A percentile compares a stretch with the other conserved stretches of the same genome.
These are phyloP conservation scores for Phaseolus coccineus DNA, from an alignment of 331 rosid genomes.

Conservation along the genomic window DNA sequence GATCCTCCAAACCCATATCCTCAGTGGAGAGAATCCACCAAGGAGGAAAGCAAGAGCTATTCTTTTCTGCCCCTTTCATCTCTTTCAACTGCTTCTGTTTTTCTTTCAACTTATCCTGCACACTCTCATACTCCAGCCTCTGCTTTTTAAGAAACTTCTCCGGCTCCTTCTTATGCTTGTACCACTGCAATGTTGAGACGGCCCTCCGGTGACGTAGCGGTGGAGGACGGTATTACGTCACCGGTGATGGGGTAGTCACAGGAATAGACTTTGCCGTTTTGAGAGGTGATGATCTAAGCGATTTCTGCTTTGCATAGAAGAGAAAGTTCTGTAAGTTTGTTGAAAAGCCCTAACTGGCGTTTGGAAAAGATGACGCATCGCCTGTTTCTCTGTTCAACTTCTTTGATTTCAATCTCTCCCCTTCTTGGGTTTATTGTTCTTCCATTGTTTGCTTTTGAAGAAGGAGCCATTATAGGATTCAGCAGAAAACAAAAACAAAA, in stretches of 20 bases:
- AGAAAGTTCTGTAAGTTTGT: conserved; percentile 53
- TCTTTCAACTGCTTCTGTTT: neutral
- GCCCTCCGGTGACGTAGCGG: neutral
- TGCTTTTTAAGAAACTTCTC: neutral
- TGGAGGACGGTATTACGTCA: neutral
- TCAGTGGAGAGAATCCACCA: conserved; percentile 48
- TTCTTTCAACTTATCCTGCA: conserved; percentile 4
- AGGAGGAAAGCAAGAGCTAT: neutral
- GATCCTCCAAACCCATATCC: conserved; percentile 35
- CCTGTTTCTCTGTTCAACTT: conserved; percentile 27
- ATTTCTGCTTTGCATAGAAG: conserved; percentile 44
- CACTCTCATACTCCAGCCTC: neutral
- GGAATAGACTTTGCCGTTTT: conserved; percentile 37
- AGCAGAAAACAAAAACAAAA: too few species aligned
- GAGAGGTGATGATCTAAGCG: conserved; percentile 46
- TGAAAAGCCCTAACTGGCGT: conserved; percentile 51
- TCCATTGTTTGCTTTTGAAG: neutral
- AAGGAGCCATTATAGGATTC: neutral
- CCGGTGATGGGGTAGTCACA: conserved; percentile 48
- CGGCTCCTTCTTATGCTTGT: neutral
- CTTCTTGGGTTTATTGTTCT: neutral
- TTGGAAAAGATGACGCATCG: conserved; percentile 53
- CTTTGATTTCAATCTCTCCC: conserved; percentile 50
- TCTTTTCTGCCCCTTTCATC: neutral
- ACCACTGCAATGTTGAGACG: accelerated